Conservation (phyloP, 1,139 yeast genomes). For the Hanseniaspora sp. region DNA sequence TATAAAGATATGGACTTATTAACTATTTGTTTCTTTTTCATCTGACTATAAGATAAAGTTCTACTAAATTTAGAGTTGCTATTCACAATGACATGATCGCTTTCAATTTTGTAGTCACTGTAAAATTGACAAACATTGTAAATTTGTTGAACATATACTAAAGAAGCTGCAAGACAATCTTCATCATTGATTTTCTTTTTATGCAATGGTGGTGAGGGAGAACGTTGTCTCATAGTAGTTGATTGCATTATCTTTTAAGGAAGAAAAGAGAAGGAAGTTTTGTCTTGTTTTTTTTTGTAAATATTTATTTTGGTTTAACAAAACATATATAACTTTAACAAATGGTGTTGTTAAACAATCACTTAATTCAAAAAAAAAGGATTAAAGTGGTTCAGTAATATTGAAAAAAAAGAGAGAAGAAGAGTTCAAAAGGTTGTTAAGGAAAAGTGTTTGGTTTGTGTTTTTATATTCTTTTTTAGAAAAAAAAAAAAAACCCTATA, state of each 20-base stretch:
- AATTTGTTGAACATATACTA: neutral
- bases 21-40: conserved; percentile 10
- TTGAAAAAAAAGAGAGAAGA: too few relatives aligned
- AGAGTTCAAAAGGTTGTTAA: too few relatives aligned
- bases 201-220: neutral
- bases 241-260: neutral
- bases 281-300: too few relatives aligned
- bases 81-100: neutral
- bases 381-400: too few relatives aligned
- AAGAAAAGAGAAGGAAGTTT: neutral
- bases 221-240: neutral
- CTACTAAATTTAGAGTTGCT: neutral
- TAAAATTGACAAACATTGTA: conserved; percentile 7
- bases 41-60: conserved; percentile 5
- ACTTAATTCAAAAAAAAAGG: too few relatives aligned
- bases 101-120: conserved; percentile 3
- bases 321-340: too few relatives aligned
- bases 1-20: conserved; percentile 5
- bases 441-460: too few relatives aligned
- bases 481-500: too few relatives aligned
- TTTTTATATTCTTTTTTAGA: too few relatives aligned
- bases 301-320: too few relatives aligned
- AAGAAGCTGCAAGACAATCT: conserved; percentile 1
- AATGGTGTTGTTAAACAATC: too few relatives aligned
- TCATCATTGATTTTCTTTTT: conserved; percentile 4